Percentiles rank a stretch among this genome's conserved stretches.
phyloP scores from a whole-genome alignment of 1,284 basidiomycete genomes.

The Vanrija humicola region DNA sequence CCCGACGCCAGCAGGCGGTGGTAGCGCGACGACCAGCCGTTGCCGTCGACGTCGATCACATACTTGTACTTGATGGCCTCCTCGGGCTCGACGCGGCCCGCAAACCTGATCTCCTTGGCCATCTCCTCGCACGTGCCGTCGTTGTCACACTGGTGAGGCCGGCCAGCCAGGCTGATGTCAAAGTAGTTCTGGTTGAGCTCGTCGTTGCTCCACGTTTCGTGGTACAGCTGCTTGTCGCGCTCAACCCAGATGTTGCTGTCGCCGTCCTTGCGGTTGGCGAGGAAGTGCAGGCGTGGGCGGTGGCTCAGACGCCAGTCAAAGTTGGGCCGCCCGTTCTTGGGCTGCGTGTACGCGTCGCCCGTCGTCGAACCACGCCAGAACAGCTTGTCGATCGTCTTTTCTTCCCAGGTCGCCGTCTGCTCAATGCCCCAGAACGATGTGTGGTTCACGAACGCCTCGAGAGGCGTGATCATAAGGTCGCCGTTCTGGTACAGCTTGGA shows the following conservation, averaged over 20 bases:
- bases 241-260: conserved; percentile 41
- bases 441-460: conserved; percentile 43
- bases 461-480: conserved; percentile 43
- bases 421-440: conserved; percentile 10
- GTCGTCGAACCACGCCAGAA: conserved; percentile 51
- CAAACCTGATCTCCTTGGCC: conserved; percentile 27
- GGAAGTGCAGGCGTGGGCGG: conserved; percentile 42
- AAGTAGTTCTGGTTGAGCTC: conserved; percentile 46
- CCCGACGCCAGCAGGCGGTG: conserved; percentile 48
- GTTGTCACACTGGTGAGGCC: conserved; percentile 34
- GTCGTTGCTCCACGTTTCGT: conserved; percentile 26
- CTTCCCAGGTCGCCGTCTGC: conserved; percentile 28
- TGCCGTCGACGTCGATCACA: conserved; percentile 35
- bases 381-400: conserved; percentile 45
- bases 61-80: conserved; percentile 26
- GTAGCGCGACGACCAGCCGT: conserved; percentile 48
- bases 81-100: conserved; percentile 29
- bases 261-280: conserved; percentile 34
- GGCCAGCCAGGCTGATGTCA: conserved; percentile 47
- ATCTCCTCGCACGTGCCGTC: conserved; percentile 50
- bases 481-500: conserved; percentile 40
- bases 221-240: conserved; percentile 30
- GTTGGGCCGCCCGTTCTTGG: conserved; percentile 10
- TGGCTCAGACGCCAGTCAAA: conserved; percentile 46
- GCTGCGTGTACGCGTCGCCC: conserved; percentile 42